A percentile compares a stretch with the other conserved stretches of the same genome.
phyloP scores from a whole-genome alignment of 495 filamentous ascomycete genomes.

The Penicillium desertorum region DNA sequence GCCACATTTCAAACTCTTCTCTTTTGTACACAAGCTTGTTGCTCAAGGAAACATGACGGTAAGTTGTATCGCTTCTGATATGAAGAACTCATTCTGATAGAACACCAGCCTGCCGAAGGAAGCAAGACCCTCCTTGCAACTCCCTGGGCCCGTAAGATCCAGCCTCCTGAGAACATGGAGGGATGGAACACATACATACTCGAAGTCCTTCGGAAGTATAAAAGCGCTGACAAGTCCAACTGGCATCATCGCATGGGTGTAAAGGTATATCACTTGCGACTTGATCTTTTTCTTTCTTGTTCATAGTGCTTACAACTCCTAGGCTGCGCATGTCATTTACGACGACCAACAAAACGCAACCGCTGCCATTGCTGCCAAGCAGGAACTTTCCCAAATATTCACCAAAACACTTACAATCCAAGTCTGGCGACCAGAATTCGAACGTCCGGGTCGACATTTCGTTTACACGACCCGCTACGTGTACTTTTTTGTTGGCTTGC shows the following conservation, averaged over 20 bases:
- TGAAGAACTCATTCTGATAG: conserved; percentile 14
- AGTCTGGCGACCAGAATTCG: conserved; percentile 93
- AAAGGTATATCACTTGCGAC: conserved; percentile 43
- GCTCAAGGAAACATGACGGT: conserved; percentile 34
- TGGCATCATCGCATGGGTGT: conserved; percentile 96
- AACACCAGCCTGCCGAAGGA: conserved; percentile 45
- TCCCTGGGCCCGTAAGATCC: conserved; percentile 55
- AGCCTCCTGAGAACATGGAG: conserved; percentile 51
- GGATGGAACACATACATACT: conserved; percentile 77
- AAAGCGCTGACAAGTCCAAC: conserved; percentile 85
- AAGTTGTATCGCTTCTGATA: conserved; percentile 14
- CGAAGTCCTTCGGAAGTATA: conserved; percentile 68
- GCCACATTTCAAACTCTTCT: conserved; percentile 93
- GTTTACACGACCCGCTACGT: conserved; percentile 93
- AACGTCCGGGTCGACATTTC: conserved; percentile 88
- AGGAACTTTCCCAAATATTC: conserved; percentile 82
- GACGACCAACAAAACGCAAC: conserved; percentile 48
- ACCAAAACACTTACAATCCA: conserved; percentile 93
- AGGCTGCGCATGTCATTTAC: conserved; percentile 73
- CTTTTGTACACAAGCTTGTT: conserved; percentile 81
- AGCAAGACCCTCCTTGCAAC: conserved; percentile 55
- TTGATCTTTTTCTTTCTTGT: not conserved
- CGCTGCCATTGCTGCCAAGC: conserved; percentile 63
- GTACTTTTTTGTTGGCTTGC: conserved; percentile 70
- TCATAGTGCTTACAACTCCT: conserved; percentile 17